Evolutionary conservation across 805 yeast species (phyloP), one percentile per base, ranked within the genome.

Genomic region (Schwanniomyces vanrijiae): DNA sequence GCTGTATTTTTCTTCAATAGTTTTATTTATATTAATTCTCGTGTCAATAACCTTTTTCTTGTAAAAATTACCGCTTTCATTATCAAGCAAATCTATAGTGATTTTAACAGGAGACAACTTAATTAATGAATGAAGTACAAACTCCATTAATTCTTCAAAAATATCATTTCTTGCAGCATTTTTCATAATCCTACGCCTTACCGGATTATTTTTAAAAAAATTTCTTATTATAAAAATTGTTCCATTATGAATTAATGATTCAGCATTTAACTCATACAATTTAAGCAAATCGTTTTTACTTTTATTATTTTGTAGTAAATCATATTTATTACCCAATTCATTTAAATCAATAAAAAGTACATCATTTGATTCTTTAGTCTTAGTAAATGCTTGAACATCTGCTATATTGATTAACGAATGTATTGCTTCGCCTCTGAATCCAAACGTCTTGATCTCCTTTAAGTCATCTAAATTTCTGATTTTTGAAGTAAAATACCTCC

Each of bases 361-460:
- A 9, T 31, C 7, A 31, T 7, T 6, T 3, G 35, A 31, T 18
- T 31, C 7, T 2, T 39, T 21, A 14, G 24, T 24, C 48, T 76
- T 78, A 0, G 92, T 77, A 1, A 73, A 59, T 1, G 88, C 61
- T 0, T 71, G 56, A n/a, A 82, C 49, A 11, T 71, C 60, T 0
- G 84, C 68, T 5, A 80, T 56, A 0, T 74, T 69, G n/a, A 78
- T 62, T 3, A 89, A 65, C 0, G 84, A 74, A 44, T 73, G 68
- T 14, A 89, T 53, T 0, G 94, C 86, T 54, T 84, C 87, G 0
- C 96, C 96, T 42, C 88, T 73, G 58, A 83, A 87, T 0, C 96
- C 96, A 52, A 74, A 78, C 0, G 85, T 78, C 1, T 44, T 43
- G 3, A 76, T 60, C 0, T 42, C 14, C 11, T 54, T 58, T 28